A percentile compares a stretch with the other conserved stretches of the same genome.
phyloP scores from a whole-genome alignment of 441 rosid species.

The Iberis amara region DNA sequence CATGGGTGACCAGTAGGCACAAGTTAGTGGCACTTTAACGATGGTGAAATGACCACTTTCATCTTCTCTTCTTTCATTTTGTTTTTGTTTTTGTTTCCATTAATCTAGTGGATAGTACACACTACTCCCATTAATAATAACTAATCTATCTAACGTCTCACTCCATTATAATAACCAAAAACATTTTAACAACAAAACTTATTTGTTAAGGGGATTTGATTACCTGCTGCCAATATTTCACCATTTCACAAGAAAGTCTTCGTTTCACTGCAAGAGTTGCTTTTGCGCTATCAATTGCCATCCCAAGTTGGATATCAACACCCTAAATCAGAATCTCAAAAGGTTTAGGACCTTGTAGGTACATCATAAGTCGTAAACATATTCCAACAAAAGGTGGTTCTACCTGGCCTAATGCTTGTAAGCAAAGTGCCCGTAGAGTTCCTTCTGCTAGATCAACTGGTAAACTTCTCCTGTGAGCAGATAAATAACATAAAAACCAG shows the following conservation, averaged over 20 bases:
- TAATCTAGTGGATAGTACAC: conserved; percentile 26
- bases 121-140: conserved; percentile 17
- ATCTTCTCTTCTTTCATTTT: conserved; percentile 5
- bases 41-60: conserved; percentile 24
- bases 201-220: background rate
- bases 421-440: conserved; percentile 79
- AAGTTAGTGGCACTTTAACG: conserved; percentile 27
- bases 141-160: conserved; percentile 7
- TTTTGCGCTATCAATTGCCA: conserved; percentile 95
- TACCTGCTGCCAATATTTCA: conserved; percentile 99
- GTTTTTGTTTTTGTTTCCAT: conserved; percentile 5
- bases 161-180: conserved; percentile 3
- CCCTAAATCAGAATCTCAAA: conserved; percentile 44
- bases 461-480: conserved; percentile 74
- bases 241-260: conserved; percentile 99
- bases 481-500: conserved; percentile 8
- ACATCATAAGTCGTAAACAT: conserved; percentile 3
- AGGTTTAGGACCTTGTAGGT: background rate
- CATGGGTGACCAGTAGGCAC: conserved; percentile 25
- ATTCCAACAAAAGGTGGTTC: conserved; percentile 16
- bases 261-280: conserved; percentile 99
- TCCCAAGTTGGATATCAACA: conserved; percentile 95
- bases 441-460: conserved; percentile 95
- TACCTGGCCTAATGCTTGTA: conserved; percentile 98
- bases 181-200: background rate